Base-by-base conservation (phyloP, 805 yeast species). In the Torulaspora microellipsoides region DNA sequence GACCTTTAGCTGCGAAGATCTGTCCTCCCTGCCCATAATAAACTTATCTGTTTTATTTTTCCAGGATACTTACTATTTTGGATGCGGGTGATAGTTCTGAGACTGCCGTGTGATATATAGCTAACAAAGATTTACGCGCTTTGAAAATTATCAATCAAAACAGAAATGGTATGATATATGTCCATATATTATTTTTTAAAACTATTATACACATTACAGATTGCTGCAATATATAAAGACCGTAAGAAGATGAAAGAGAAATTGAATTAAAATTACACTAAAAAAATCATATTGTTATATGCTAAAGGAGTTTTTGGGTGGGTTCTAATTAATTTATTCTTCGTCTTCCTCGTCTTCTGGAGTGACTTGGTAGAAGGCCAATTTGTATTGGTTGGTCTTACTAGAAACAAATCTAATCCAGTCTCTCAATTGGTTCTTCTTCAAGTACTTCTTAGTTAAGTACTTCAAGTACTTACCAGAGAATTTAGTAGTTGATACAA, bases 381-480 rank as follows among this genome's bases (percentile, higher is more conserved):
- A 82, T 75, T 85, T 85, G 87, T 93, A 93, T 74, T 81, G 83
- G 84, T 90, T 87, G 76, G 86, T 85, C 80, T 89, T 85, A 69
- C 85, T 83, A 59, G 98, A 86, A 61, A 91, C 96, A 69, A 91
- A 90, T 83, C 98, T 93, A 77, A 91, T 90, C 98, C 98, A 91
- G 81, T 93, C 98, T 82, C 97, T 89, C 80, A 91, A 86, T 78
- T 87, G 95, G 91, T 90, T 88, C 87, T 93, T 93, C 95, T 91
- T 95, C 77, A 93, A 87, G 93, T 87, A 93, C 82, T 95, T 91
- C 89, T 93, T 95, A 69, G 98, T 87, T 72, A 93, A 80, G 95
- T 93, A 93, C 82, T 95, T 93, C 74, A 91, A 84, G 95, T 93
- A 93, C 80, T 95, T 91, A 78, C 99, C 99, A 62, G 97, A 90